Percentiles rank a stretch among this genome's conserved stretches.
These are phyloP conservation scores for Leptographium lundbergii DNA, from an alignment of 2,329 filamentous ascomycete genomes.

Conservation along the genomic window DNA sequence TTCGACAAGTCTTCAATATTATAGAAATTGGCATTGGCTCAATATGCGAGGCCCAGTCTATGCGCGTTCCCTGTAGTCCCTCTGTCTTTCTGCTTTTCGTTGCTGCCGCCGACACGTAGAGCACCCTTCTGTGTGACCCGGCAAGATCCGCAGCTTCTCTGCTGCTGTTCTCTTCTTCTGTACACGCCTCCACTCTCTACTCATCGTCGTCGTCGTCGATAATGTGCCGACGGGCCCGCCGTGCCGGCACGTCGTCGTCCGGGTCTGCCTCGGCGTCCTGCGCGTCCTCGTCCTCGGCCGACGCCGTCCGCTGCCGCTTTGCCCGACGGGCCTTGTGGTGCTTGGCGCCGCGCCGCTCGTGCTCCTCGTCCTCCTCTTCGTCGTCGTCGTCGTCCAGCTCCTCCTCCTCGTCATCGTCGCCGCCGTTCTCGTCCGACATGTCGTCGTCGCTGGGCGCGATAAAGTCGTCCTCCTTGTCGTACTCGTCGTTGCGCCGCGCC, in stretches of 20 bases:
- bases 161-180: neutral
- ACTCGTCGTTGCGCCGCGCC: conserved; percentile 54
- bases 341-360: neutral
- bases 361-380: conserved; percentile 18
- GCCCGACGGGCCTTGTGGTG: conserved; percentile 19
- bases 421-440: conserved; percentile 40
- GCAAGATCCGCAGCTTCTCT: neutral
- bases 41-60: too few species aligned
- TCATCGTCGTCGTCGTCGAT: conserved; percentile 48
- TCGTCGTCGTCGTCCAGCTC: conserved; percentile 42
- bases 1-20: too few species aligned
- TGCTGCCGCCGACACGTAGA: too few species aligned
- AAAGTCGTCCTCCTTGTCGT: conserved; percentile 70
- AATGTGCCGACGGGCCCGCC: conserved; percentile 41
- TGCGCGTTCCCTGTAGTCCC: too few species aligned
- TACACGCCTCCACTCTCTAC: neutral
- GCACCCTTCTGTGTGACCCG: too few species aligned
- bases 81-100: too few species aligned
- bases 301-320: conserved; percentile 38
- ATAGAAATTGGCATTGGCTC: too few species aligned
- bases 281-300: conserved; percentile 35
- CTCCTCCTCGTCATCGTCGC: conserved; percentile 48
- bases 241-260: conserved; percentile 39
- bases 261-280: conserved; percentile 35
- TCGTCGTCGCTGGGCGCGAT: conserved; percentile 66